phyloP scores from a whole-genome alignment of 441 rosid species.

The Croton setiger region DNA sequence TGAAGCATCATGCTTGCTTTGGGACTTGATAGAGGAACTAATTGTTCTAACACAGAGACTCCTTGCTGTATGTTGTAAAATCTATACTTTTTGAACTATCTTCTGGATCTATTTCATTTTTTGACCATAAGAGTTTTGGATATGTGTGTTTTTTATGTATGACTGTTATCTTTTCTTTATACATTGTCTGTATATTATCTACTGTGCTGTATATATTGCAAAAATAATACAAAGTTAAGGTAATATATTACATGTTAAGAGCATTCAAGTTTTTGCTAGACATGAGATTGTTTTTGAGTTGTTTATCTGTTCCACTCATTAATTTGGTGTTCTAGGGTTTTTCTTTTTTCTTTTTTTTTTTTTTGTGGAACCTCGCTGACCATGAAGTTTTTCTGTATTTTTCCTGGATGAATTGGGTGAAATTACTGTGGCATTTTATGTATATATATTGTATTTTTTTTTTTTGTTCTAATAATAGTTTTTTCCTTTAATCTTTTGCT shows the following conservation, averaged over 20 bases:
- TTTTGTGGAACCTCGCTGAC: neutral
- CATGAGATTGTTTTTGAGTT: neutral
- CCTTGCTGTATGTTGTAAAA: slow-evolving; percentile 51
- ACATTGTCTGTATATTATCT: neutral
- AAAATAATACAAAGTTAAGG: neutral
- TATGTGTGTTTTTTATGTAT: neutral
- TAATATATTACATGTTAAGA: too few relatives aligned
- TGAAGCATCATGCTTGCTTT: slow-evolving; percentile 49
- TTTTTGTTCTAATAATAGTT: too few relatives aligned
- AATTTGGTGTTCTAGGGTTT: neutral
- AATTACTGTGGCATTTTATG: neutral
- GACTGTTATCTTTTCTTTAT: neutral
- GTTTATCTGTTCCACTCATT: neutral
- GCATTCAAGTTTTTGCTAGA: too few relatives aligned
- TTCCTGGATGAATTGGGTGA: neutral
- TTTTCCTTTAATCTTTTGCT: too few relatives aligned
- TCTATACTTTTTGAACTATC: slow-evolving; percentile 11
- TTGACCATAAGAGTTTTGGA: neutral
- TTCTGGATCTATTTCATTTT: slow-evolving; percentile 3
- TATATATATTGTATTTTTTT: neutral
- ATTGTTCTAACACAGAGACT: slow-evolving; percentile 53
- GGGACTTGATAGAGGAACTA: slow-evolving; percentile 59
- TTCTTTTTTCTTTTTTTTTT: neutral
- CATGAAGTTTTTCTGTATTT: neutral
- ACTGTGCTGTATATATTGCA: neutral